Evolutionary conservation across 2,329 filamentous ascomycete species (phyloP), one percentile per base, ranked within the genome.

Genomic region (Pseudogymnoascus sp.): DNA sequence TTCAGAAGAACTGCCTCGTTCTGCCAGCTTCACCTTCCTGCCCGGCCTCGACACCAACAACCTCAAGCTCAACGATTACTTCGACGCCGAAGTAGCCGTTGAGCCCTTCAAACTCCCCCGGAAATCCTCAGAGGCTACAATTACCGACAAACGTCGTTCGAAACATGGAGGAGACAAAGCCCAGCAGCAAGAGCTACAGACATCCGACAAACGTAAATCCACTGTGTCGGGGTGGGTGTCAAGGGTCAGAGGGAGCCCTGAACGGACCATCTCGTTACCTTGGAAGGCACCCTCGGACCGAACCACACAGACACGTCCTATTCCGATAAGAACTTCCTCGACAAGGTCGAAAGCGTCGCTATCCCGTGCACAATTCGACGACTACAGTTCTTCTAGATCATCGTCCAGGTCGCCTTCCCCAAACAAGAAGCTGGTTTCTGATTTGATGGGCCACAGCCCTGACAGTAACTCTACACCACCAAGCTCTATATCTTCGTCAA

Each of bases 21-120:
- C 82, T 57, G 82, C 83, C 32, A 85, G 82, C 67, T 85, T 81
- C 70, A 81, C 79, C 54, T 77, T 80, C 65, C 70, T 85, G n/a
- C 76, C 79, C 3, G 71, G 68, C 28, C 69, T 76, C 16, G 67
- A 71, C 28, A 59, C 30, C 41, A 18, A 58, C 12, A 57, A 7
- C 58, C 57, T 47, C 58, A 73, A 71, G 38, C 65, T 71, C 34
- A 65, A 71, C 4, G 68, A 75, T 58, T 70, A 70, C 47, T 71
- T 82, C 63, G 78, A 79, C 65, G 76, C 78, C 61, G 79, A 76
- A 30, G 77, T 78, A 65, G 78, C 78, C 20, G 78, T 81, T 65
- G 71, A 76, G 63, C 76, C 78, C 57, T 71, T 79, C 39, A 70
- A 73, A 9, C 35, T 58, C 32, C 12, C 32, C 7, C 32, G 35